phyloP scores from a whole-genome alignment of 176 grass and related monocot species.

The Cocos nucifera region DNA sequence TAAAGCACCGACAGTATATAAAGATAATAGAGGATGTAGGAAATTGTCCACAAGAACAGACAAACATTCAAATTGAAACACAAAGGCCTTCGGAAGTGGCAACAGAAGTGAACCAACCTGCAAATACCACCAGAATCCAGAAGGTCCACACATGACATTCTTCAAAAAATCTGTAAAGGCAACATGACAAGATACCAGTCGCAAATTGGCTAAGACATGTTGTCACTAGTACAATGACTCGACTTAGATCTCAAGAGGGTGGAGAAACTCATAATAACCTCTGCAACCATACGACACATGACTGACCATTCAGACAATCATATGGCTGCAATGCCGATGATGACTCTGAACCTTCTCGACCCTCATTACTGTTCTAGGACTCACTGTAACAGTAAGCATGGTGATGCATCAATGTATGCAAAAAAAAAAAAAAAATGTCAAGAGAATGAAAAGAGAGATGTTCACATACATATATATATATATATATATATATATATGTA shows the following conservation, averaged over 20 bases:
- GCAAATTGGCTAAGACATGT: conserved; percentile 29
- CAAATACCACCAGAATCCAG: conserved; percentile 28
- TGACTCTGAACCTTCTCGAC: conserved; percentile 82
- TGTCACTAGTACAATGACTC: conserved; percentile 41
- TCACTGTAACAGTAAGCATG: conserved; percentile 94
- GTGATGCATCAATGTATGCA: conserved; percentile 52
- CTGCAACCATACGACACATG: conserved; percentile 44
- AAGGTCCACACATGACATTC: conserved; percentile 16
- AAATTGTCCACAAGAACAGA: conserved; percentile 20
- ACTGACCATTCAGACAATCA: conserved; percentile 64
- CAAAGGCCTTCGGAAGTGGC: conserved; percentile 24
- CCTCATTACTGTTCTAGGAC: conserved; percentile 78
- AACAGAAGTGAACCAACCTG: conserved; percentile 27
- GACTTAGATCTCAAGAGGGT: conserved; percentile 41
- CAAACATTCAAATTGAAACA: conserved; percentile 26
- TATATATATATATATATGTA: background rate
- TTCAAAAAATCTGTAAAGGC: conserved; percentile 27
- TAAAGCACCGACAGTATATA: background rate
- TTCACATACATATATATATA: conserved; percentile 15
- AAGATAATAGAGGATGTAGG: conserved; percentile 31
- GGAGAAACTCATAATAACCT: conserved; percentile 42
- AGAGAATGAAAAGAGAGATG: conserved; percentile 6
- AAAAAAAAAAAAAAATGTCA: conserved; percentile 16
- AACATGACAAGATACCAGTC: conserved; percentile 35
- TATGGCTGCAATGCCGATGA: conserved; percentile 56